These are phyloP conservation scores for Xanthoceras sorbifolium DNA, from an alignment of 345 rosid genomes.

Conservation along the genomic window DNA sequence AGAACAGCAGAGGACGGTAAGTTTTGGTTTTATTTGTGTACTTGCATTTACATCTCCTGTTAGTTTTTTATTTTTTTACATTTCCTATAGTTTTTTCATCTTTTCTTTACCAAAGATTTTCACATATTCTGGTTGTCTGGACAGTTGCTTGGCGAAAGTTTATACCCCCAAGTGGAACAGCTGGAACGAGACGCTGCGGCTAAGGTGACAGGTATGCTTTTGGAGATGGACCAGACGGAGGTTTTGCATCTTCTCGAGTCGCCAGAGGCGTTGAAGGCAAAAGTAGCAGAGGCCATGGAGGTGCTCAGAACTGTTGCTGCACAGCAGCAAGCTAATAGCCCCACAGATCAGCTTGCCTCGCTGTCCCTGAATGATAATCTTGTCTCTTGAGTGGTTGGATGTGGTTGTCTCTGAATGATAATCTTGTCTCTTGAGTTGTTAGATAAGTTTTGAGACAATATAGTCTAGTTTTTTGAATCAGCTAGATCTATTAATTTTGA, in stretches of 20 bases:
- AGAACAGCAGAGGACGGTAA: constrained; percentile 75
- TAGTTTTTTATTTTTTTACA: too few relatives aligned
- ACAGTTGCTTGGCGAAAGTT: constrained; percentile 76
- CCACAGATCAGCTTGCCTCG: constrained; percentile 60
- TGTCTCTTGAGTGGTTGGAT: constrained; percentile 30
- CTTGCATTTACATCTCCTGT: neutral
- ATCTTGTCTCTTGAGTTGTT: too few relatives aligned
- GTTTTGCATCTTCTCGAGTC: constrained; percentile 78
- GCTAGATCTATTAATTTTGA: too few relatives aligned
- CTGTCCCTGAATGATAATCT: constrained; percentile 61
- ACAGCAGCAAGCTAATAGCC: constrained; percentile 46
- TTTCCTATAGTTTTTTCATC: neutral
- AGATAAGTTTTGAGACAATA: too few relatives aligned
- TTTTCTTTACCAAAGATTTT: neutral
- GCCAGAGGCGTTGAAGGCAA: constrained; percentile 61
- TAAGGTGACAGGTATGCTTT: constrained; percentile 82
- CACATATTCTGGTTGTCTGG: neutral
- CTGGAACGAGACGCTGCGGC: constrained; percentile 69
- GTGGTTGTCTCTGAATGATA: too few relatives aligned
- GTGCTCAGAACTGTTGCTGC: constrained; percentile 58
- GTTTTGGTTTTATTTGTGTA: constrained; percentile 11
- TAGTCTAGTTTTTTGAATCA: too few relatives aligned
- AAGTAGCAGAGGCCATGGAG: constrained; percentile 78
- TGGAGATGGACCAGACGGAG: constrained; percentile 90
- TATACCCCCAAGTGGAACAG: constrained; percentile 73